Conservation (phyloP, 176 grass and related monocot species). For the Aegilops longissima region DNA sequence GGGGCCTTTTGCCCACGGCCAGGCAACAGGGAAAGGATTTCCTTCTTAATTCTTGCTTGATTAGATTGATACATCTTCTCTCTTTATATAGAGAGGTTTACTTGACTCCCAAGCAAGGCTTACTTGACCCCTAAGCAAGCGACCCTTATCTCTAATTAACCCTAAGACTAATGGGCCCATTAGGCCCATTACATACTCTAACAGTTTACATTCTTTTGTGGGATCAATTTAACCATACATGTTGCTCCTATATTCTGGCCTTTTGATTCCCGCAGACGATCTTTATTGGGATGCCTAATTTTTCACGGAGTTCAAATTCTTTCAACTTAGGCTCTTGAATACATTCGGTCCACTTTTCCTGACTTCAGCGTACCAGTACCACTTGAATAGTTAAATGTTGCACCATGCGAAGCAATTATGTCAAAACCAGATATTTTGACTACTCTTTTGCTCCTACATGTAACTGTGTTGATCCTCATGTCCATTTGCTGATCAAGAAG, state of each 20-base stretch:
- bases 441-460: background rate
- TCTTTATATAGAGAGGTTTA: too few species aligned
- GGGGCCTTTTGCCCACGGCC: too few species aligned
- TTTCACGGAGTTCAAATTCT: background rate
- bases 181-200: too few species aligned
- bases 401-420: background rate
- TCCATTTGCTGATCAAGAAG: background rate
- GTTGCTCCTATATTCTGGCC: background rate
- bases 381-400: background rate
- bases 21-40: too few species aligned
- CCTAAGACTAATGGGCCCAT: too few species aligned
- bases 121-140: too few species aligned
- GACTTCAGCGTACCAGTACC: background rate
- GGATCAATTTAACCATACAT: background rate
- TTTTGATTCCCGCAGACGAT: background rate
- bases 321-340: background rate
- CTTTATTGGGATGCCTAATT: background rate
- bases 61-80: too few species aligned
- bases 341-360: background rate
- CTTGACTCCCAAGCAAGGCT: too few species aligned
- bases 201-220: background rate
- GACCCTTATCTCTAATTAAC: too few species aligned
- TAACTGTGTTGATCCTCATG: background rate
- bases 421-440: conserved; percentile 2
- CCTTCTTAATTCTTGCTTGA: too few species aligned